Evolutionary conservation across 2,329 filamentous ascomycete species (phyloP).

Genomic region (Nemania sp.): DNA sequence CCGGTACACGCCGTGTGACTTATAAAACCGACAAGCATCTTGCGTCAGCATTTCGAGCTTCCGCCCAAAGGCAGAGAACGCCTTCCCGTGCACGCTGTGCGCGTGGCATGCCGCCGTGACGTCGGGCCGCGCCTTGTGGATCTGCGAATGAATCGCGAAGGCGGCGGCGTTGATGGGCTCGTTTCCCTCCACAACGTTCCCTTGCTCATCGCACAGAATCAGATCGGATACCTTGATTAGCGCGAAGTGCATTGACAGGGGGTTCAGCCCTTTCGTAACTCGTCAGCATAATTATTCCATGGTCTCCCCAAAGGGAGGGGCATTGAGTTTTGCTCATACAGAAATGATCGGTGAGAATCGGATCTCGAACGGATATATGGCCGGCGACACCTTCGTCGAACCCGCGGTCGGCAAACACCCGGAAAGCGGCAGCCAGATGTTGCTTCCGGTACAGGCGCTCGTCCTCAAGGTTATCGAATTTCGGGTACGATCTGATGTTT

Average conservation of each 20-base stretch:
- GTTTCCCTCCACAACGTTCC: constrained; percentile 60
- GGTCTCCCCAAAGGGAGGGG: neutral
- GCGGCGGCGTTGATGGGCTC: constrained; percentile 60
- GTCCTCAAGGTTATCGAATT: constrained; percentile 54
- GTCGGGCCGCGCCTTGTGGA: constrained; percentile 61
- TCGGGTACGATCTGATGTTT: constrained; percentile 36
- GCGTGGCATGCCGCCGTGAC: constrained; percentile 64
- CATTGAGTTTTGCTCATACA: constrained; percentile 48
- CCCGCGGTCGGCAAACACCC: constrained; percentile 63
- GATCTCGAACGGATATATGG: constrained; percentile 65
- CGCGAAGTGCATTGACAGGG: constrained; percentile 61
- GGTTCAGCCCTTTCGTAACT: constrained; percentile 39
- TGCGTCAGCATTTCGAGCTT: constrained; percentile 65
- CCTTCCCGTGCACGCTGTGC: constrained; percentile 61
- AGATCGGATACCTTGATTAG: constrained; percentile 63
- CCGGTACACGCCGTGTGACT: constrained; percentile 60
- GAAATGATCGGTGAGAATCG: constrained; percentile 59
- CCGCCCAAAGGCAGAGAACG: constrained; percentile 60
- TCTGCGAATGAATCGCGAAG: constrained; percentile 63
- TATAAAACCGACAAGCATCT: constrained; percentile 61
- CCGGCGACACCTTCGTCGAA: constrained; percentile 66
- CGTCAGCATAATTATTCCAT: neutral
- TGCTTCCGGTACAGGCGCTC: constrained; percentile 62
- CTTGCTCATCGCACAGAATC: constrained; percentile 61
- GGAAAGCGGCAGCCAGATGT: constrained; percentile 63